These are phyloP conservation scores for Haberlea rhodopensis DNA, from an alignment of 257 asterid species.

Conservation along the genomic window DNA sequence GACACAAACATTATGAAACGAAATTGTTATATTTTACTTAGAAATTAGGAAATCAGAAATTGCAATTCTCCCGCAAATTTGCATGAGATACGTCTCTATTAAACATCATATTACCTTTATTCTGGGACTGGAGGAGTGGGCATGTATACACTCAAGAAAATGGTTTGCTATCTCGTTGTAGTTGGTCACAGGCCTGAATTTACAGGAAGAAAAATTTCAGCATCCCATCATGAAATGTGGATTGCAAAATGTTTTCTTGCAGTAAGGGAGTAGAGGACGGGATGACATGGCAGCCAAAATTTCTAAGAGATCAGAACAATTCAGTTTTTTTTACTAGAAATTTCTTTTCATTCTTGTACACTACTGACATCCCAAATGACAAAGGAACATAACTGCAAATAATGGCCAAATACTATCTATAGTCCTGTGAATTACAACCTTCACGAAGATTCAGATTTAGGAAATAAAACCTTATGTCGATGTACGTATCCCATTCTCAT, in stretches of 20 bases:
- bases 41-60: conserved; percentile 1
- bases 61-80: conserved; percentile 9
- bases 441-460: no score
- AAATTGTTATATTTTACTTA: conserved; percentile 10
- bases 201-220: conserved; percentile 6
- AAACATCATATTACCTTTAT: conserved; percentile 44
- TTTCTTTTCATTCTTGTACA: background rate
- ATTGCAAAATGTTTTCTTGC: background rate
- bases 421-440: no score
- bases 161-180: conserved; percentile 77
- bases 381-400: no score
- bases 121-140: conserved; percentile 45
- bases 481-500: no score
- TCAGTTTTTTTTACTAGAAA: background rate
- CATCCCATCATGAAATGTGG: background rate
- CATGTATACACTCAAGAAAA: conserved; percentile 65
- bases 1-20: conserved; percentile 20
- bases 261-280: background rate
- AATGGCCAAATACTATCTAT: no score
- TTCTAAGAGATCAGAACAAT: conserved; percentile 1
- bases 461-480: no score
- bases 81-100: conserved; percentile 10
- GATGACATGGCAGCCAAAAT: background rate
- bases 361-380: no score
- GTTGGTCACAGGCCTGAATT: conserved; percentile 66